A percentile compares a stretch with the other conserved stretches of the same genome.
phyloP scores from a whole-genome alignment of 257 asterid genomes.

The Mitragyna speciosa region DNA sequence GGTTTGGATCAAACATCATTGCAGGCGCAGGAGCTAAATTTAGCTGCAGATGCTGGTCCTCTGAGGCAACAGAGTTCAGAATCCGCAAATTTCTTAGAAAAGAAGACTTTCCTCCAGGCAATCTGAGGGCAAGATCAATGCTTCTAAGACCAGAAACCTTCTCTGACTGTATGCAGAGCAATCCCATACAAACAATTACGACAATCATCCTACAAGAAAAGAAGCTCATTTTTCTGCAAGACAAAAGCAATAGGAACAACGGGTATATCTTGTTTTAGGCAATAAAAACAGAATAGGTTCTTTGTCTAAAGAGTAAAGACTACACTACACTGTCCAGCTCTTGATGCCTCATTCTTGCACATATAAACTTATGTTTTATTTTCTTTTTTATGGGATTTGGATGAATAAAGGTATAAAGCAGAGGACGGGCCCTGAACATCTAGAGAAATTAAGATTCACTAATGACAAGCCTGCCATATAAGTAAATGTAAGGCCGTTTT shows the following conservation, averaged over 20 bases:
- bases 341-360: conserved; percentile 22
- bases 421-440: conserved; percentile 41
- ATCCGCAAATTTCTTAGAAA: conserved; percentile 32
- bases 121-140: conserved; percentile 51
- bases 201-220: conserved; percentile 36
- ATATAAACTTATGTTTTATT: conserved; percentile 28
- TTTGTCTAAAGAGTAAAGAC: conserved; percentile 23
- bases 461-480: conserved; percentile 68
- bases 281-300: conserved; percentile 24
- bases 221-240: conserved; percentile 47
- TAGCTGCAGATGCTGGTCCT: conserved; percentile 39
- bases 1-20: conserved; percentile 54
- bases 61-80: conserved; percentile 32
- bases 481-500: conserved; percentile 71
- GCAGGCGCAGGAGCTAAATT: conserved; percentile 67
- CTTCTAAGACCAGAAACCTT: conserved; percentile 45
- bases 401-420: conserved; percentile 61
- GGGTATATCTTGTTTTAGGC: conserved; percentile 17
- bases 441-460: conserved; percentile 62
- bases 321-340: conserved; percentile 12
- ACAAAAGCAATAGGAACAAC: conserved; percentile 18
- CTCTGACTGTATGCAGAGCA: conserved; percentile 39
- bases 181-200: conserved; percentile 43
- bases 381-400: conserved; percentile 35
- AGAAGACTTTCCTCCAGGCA: conserved; percentile 23